Evolutionary conservation across 371 early-diverging fungal species (phyloP), one percentile per base, ranked within the genome.

Genomic region (Fennellomyces sp.): DNA sequence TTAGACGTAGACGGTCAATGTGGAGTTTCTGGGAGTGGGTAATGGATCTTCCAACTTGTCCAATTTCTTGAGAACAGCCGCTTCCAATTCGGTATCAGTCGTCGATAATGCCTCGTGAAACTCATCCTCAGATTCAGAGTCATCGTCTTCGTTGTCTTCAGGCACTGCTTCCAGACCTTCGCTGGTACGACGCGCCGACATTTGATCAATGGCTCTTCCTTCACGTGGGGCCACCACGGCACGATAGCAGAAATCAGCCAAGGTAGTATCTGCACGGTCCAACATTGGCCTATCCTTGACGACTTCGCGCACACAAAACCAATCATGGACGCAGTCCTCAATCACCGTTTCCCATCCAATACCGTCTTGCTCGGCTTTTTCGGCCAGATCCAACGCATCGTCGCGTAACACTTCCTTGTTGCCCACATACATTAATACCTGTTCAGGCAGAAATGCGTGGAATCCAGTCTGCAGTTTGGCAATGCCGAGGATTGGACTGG

Each of bases 231-330:
- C 61, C 33, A 60, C 28, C 54, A 75, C 63, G 21, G 65, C 48
- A 7, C 68, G 60, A 53, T 72, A 72, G 30, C 72, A 71, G 50
- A 73, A 77, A 25, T 73, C 72, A 7, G 73, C 73, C 60, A 75
- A 73, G 0, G 53, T 65, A 3, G 27, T 51, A 52, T 75, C 73
- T 15, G 73, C 75, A 11, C 69, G 53, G n/a, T 62, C 65, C 21
- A 70, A 27, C 12, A 73, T 62, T 6, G 60, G 29, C 49, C 69
- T 69, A 42, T 79, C 76, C 58, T 73, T 73, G 29, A 79, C 75
- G 1, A 75, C 72, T 58, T 79, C 79, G 13, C 75, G 60, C 1
- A 79, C 69, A 52, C 70, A 70, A 53, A 79, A 79, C 79, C 79
- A 79, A 48, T 79, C 73, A 53, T 79, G 76, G 1, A 75, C 76